These are phyloP conservation scores for Tremellales sp. DNA, from an alignment of 1,284 basidiomycete genomes.

Conservation along the genomic window DNA sequence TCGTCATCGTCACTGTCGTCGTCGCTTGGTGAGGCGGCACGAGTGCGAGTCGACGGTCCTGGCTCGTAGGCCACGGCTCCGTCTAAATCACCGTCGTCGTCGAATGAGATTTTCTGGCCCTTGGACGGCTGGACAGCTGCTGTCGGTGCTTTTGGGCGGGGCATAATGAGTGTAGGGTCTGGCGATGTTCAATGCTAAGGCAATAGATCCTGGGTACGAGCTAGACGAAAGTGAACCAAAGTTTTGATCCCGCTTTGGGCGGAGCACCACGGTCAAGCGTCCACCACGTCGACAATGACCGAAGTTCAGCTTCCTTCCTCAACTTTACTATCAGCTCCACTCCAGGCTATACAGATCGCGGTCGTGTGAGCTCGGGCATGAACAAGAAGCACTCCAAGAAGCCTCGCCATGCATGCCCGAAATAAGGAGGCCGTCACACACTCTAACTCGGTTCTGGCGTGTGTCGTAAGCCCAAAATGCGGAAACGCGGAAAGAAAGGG, in stretches of 20 bases:
- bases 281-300: background rate
- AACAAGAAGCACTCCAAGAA: background rate
- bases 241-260: background rate
- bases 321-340: background rate
- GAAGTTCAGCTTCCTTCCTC: background rate
- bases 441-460: too few relatives aligned
- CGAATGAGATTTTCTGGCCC: slow-evolving; percentile 32
- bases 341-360: background rate
- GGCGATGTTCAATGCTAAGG: too few relatives aligned
- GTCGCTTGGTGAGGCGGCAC: slow-evolving; percentile 12
- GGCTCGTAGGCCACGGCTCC: background rate
- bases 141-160: background rate
- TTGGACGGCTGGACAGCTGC: slow-evolving; percentile 14
- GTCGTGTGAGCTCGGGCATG: background rate
- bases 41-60: background rate
- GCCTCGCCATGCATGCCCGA: background rate
- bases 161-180: slow-evolving; percentile 7
- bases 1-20: slow-evolving; percentile 27
- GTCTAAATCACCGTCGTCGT: slow-evolving; percentile 6
- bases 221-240: background rate
- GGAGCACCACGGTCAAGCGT: too few relatives aligned
- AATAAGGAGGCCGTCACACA: too few relatives aligned
- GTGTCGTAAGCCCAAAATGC: too few relatives aligned
- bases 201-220: background rate
- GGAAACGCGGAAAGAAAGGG: too few relatives aligned